Evolutionary conservation across 345 rosid genomes (phyloP), one percentile per base, ranked within the genome.

Genomic region (Eucalyptus urophylla): DNA sequence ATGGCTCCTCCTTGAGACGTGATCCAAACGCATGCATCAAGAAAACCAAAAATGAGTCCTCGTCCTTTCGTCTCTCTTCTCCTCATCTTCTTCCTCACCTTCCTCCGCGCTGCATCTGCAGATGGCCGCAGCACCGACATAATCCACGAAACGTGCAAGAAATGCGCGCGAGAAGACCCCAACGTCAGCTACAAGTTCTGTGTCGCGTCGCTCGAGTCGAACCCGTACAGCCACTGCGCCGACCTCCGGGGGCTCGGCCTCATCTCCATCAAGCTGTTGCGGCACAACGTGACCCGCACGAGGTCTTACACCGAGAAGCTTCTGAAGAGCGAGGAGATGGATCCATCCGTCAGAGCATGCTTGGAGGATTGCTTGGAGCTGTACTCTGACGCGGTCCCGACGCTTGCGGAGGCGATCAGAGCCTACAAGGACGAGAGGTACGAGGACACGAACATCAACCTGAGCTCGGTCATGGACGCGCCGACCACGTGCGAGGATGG

Each of bases 401-500:
- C 93, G 5, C 86, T 92, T 54, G 89, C 80, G 47, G 87, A 94
- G 89, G 95, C 93, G 86, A 25, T 91, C 53, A 25, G 47, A 22
- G 94, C 92, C 86, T 96, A 89, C 93, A 89, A 88, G 87, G 81
- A 89, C 29, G 86, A 86, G 8, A 88, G 81, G 50, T 88, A 89
- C 86, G 44, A 17, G 25, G 96, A 96, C 49, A 94, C 94, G 12
- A 94, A 94, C 69, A 87, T 92, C 53, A 88, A 80, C 83, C 54
- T 94, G 9, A 93, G 96, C 88, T 87, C 96, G 5, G 95, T 94
- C 33, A 80, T 92, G 45, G 96, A 94, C 53, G 94, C 95, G 33
- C 29, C 95, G 33, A 72, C 93, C 0, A 94, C 97, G 10, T 96
- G 97, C 86, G 96, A 95, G 90, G 96, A 94, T 56, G 98, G 96